Evolutionary conservation across 345 rosid genomes (phyloP).

Genomic region (Eucalyptus polybractea): DNA sequence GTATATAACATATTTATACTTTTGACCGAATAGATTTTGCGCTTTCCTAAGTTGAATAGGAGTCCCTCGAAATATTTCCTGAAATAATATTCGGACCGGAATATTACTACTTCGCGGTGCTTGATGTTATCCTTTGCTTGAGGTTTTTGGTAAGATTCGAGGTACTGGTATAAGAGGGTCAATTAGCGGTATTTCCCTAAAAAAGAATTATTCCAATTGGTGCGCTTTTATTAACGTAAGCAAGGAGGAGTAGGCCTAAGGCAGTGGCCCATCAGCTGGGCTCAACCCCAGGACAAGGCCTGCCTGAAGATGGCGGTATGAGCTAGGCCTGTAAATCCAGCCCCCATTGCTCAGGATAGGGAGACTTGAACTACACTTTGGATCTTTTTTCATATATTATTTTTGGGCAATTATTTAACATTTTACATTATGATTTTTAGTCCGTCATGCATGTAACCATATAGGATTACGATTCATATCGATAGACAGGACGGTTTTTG

Average conservation of each 20-base stretch:
- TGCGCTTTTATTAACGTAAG: neutral
- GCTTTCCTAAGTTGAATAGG: neutral
- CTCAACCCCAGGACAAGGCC: neutral
- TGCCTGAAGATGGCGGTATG: neutral
- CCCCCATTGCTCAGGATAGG: neutral
- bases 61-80: neutral
- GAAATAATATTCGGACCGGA: no score
- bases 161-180: neutral
- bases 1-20: neutral
- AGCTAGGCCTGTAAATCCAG: neutral
- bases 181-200: neutral
- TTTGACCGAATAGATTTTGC: neutral
- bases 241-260: neutral
- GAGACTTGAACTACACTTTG: neutral
- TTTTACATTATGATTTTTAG: neutral
- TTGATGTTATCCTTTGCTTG: neutral
- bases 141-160: neutral
- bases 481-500: neutral
- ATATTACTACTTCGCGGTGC: neutral
- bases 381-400: neutral
- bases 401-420: no score
- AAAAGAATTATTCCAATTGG: neutral
- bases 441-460: neutral
- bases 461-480: neutral
- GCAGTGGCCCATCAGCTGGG: neutral